Percentiles rank a stretch among this genome's conserved stretches.
These are phyloP conservation scores for Gaeumannomyces tritici DNA, from an alignment of 2,329 filamentous ascomycete species.

Conservation along the genomic window DNA sequence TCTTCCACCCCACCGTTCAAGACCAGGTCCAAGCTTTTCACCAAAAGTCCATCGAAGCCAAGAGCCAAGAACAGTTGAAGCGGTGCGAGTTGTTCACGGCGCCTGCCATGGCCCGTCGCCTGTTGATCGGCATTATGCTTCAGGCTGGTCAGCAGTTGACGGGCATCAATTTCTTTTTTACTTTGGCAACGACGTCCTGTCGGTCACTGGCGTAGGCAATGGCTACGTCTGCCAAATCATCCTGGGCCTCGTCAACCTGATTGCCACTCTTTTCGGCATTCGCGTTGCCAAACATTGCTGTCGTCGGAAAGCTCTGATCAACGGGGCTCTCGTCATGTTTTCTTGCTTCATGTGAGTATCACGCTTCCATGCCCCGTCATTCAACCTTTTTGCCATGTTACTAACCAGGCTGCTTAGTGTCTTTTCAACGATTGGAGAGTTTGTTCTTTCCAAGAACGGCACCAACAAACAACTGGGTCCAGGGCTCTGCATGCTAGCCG, in stretches of 20 bases:
- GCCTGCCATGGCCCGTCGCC: slow-evolving; percentile 54
- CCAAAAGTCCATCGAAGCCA: slow-evolving; percentile 24
- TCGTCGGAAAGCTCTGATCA: slow-evolving; percentile 56
- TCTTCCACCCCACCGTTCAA: slow-evolving; percentile 9
- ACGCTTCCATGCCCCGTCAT: not conserved
- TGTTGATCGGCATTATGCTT: slow-evolving; percentile 50
- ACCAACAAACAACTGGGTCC: no score
- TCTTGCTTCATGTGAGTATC: slow-evolving; percentile 39
- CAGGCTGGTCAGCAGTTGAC: slow-evolving; percentile 62
- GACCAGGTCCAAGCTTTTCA: slow-evolving; percentile 9
- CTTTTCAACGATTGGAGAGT: no score
- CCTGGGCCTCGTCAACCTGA: slow-evolving; percentile 19
- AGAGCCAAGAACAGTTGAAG: slow-evolving; percentile 29
- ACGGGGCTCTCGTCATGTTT: slow-evolving; percentile 59
- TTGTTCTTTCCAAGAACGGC: no score
- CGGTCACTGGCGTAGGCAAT: slow-evolving; percentile 48
- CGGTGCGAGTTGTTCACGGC: slow-evolving; percentile 52
- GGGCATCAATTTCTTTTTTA: slow-evolving; percentile 48
- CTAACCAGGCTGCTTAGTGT: slow-evolving; percentile 21
- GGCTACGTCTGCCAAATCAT: slow-evolving; percentile 64
- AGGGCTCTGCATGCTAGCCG: slow-evolving; percentile 66
- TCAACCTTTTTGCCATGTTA: no score
- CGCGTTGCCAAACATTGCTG: slow-evolving; percentile 60
- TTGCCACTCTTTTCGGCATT: slow-evolving; percentile 55
- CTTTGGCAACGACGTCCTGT: slow-evolving; percentile 57